Base-by-base conservation (phyloP, 257 asterid genomes). In the Mitragyna speciosa region DNA sequence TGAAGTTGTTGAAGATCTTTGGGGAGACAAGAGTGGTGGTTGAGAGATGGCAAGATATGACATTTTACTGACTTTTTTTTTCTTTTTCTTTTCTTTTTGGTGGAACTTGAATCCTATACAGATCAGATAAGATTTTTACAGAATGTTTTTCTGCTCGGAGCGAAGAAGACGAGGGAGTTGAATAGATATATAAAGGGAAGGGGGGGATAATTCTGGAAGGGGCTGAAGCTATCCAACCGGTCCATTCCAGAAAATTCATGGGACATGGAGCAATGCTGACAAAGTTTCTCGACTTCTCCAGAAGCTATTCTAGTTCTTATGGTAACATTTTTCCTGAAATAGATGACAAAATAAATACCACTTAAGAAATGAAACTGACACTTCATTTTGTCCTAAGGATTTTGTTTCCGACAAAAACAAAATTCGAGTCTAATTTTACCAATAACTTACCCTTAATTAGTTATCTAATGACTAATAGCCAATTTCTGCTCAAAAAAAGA, bases 141-240 rank as follows among this genome's bases (percentile, higher is more conserved):
- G 48, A 26, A 26, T 4, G 72, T 24, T 70, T 65, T 66, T 52
- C 22, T 36, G 47, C 56, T 26, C 19, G 17, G 28, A 72, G 17
- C 20, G 47, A 0, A 3, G 39, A 1, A 0, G 26, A 4, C 0
- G 73, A 0, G 15, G 74, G 73, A 10, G 22, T 5, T 15, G 20
- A 17, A 0, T 20, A 56, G 26, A 73, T 22, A 79, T 85, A 84
- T 87, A 85, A 76, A 79, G 84, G 77, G 15, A 70, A 68, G 24
- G 26, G 22, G 22, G 22, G 64, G 87, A 81, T 83, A 77, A 16
- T 87, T 92, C 93, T 90, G 87, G 94, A 90, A 87, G 61, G 17
- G 49, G 15, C 6, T 36, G 54, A 54, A 66, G 71, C 14, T 36
- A 4, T 36, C 39, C 39, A 36, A 11, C 30, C 22, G 19, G 68